phyloP scores from a whole-genome alignment of 805 yeast species.

The Metschnikowia baotianmanensis region DNA sequence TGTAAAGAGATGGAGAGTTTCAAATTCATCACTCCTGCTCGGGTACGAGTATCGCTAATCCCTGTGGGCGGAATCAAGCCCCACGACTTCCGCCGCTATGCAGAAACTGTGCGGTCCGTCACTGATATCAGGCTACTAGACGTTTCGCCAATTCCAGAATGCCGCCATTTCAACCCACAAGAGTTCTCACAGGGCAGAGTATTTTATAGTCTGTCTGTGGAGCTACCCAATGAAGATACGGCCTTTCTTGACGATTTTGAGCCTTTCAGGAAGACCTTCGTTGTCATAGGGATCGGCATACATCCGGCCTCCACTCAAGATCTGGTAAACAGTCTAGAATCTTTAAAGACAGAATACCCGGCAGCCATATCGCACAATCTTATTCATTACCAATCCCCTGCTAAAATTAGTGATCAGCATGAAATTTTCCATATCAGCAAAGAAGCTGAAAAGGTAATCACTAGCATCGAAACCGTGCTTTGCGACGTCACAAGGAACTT shows the following conservation, averaged over 20 bases:
- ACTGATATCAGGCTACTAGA: conserved; percentile 73
- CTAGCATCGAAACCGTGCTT: conserved; percentile 56
- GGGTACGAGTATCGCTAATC: conserved; percentile 62
- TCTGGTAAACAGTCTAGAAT: conserved; percentile 5
- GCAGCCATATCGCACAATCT: conserved; percentile 53
- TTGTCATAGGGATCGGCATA: conserved; percentile 48
- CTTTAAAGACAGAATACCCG: conserved; percentile 47
- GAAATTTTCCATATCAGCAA: conserved; percentile 25
- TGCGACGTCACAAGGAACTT: conserved; percentile 71
- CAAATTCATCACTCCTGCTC: conserved; percentile 61
- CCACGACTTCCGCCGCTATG: conserved; percentile 42
- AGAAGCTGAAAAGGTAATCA: conserved; percentile 25
- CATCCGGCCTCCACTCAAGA: conserved; percentile 19
- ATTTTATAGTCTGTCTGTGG: conserved; percentile 51
- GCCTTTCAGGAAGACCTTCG: conserved; percentile 77
- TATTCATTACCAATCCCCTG: conserved; percentile 53
- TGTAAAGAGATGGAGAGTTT: conserved; percentile 25
- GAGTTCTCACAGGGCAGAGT: conserved; percentile 78
- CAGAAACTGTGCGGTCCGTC: conserved; percentile 43
- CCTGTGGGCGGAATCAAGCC: conserved; percentile 56
- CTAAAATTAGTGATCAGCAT: background rate
- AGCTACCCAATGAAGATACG: conserved; percentile 52
- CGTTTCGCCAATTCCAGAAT: conserved; percentile 56
- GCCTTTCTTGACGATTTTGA: conserved; percentile 82
- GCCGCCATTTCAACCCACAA: conserved; percentile 71